Percentiles rank a stretch among this genome's conserved stretches.
These are phyloP conservation scores for Bipolaris sorokiniana DNA, from an alignment of 2,329 filamentous ascomycete genomes.

Conservation along the genomic window DNA sequence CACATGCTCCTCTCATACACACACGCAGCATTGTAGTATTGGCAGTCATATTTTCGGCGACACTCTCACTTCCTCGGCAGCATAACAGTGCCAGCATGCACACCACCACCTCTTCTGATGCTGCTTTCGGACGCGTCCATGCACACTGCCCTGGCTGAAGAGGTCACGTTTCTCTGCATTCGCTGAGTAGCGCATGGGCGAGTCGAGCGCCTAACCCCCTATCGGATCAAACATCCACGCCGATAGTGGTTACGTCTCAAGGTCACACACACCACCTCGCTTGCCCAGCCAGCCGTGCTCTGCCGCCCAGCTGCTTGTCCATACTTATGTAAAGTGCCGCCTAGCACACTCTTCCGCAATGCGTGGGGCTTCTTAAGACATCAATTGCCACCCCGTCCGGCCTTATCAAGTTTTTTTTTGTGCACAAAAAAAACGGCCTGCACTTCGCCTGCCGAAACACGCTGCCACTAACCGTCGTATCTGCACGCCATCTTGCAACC, in stretches of 20 bases:
- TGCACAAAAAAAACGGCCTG: neutral
- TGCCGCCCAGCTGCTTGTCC: constrained; percentile 19
- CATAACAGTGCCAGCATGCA: neutral
- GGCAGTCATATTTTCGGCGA: neutral
- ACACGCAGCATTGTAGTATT: neutral
- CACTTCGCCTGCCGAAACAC: neutral
- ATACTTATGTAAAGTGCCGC: constrained; percentile 17
- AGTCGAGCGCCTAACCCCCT: constrained; percentile 10
- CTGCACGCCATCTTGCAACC: too few species aligned
- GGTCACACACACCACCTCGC: constrained; percentile 20
- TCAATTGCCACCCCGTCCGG: constrained; percentile 19
- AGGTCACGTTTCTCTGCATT: constrained; percentile 2
- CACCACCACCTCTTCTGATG: constrained; percentile 10
- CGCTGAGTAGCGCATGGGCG: constrained; percentile 1
- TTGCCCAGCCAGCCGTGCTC: constrained; percentile 22
- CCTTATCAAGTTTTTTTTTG: neutral
- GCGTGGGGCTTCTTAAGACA: constrained; percentile 19
- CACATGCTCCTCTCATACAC: neutral
- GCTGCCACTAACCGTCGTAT: neutral
- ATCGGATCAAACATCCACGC: constrained; percentile 22
- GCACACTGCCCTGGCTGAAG: constrained; percentile 3
- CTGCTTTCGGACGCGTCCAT: constrained; percentile 9
- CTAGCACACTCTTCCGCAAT: constrained; percentile 13
- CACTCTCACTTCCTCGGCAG: neutral
- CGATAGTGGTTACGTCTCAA: constrained; percentile 22